A percentile compares a stretch with the other conserved stretches of the same genome.
Conservation (phyloP, 2,329 filamentous ascomycete species). For the Aspergillus flavus region DNA sequence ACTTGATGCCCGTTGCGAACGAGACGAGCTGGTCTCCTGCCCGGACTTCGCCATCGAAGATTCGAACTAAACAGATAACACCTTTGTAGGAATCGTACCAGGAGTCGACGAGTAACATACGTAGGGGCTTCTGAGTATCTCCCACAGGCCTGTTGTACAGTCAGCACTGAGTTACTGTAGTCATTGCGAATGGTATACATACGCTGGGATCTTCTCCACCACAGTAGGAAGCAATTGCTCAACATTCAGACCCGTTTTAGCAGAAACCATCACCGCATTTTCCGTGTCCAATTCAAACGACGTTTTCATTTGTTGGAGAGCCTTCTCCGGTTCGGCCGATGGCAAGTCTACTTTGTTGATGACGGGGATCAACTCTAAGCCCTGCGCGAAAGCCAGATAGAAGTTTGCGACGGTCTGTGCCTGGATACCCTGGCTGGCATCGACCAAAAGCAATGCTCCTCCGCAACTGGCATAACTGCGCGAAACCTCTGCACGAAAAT, state of each 20-base stretch:
- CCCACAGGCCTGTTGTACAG: conserved; percentile 62
- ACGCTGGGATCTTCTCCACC: conserved; percentile 77
- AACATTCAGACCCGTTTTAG: conserved; percentile 92
- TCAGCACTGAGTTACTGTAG: conserved; percentile 21
- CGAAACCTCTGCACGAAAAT: conserved; percentile 95
- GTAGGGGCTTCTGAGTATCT: conserved; percentile 70
- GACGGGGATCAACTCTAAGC: conserved; percentile 82
- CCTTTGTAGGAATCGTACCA: conserved; percentile 98
- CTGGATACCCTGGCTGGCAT: conserved; percentile 95
- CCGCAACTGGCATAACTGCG: conserved; percentile 95
- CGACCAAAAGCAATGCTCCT: conserved; percentile 87
- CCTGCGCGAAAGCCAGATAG: conserved; percentile 93
- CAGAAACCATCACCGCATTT: conserved; percentile 77
- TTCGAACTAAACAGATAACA: conserved; percentile 83
- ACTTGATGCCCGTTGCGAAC: conserved; percentile 84
- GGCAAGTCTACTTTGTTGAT: conserved; percentile 96
- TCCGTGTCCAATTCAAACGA: conserved; percentile 85
- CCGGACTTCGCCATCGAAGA: conserved; percentile 84
- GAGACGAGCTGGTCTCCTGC: conserved; percentile 86
- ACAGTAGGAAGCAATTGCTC: conserved; percentile 80
- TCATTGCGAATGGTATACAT: conserved; percentile 25
- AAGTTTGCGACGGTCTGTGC: conserved; percentile 99
- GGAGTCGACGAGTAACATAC: conserved; percentile 89
- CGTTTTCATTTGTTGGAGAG: conserved; percentile 80
- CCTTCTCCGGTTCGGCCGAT: conserved; percentile 82